Percentiles rank a stretch among this genome's conserved stretches.
Conservation (phyloP, 2,329 filamentous ascomycete genomes). For the Sphaerulina musiva region DNA sequence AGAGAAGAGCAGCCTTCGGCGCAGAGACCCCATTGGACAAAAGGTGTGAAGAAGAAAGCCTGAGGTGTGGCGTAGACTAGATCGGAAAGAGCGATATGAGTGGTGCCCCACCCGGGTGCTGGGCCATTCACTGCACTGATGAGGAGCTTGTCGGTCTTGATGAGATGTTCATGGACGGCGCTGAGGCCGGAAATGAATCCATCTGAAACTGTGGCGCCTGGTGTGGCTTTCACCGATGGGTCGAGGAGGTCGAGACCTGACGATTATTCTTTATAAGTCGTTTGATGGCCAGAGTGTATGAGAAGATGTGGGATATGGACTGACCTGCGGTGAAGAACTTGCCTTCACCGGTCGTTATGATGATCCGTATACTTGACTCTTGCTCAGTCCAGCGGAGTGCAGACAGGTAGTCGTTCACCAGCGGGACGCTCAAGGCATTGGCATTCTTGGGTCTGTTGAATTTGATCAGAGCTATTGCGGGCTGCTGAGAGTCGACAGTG, state of each 20-base stretch:
- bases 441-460: conserved; percentile 23
- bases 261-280: neutral
- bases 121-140: conserved; percentile 23
- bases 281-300: neutral
- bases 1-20: conserved; percentile 22
- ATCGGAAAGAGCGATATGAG: conserved; percentile 19
- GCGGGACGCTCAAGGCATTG: conserved; percentile 19
- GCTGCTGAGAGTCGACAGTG: conserved; percentile 13
- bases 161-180: conserved; percentile 18
- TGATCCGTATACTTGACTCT: conserved; percentile 16
- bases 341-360: conserved; percentile 21
- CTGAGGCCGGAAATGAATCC: conserved; percentile 14
- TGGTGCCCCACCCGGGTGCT: conserved; percentile 16
- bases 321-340: conserved; percentile 21
- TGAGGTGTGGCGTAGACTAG: conserved; percentile 21
- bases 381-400: conserved; percentile 19
- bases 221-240: conserved; percentile 10
- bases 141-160: conserved; percentile 20
- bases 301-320: neutral
- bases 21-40: conserved; percentile 24
- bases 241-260: conserved; percentile 22
- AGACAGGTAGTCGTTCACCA: conserved; percentile 18
- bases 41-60: conserved; percentile 25
- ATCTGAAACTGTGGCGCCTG: conserved; percentile 19
- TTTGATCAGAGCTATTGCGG: conserved; percentile 19